Percentiles rank a stretch among this genome's conserved stretches.
Evolutionary conservation across 2,329 filamentous ascomycete species (phyloP).

Genomic region (Lachnellula occidentalis): DNA sequence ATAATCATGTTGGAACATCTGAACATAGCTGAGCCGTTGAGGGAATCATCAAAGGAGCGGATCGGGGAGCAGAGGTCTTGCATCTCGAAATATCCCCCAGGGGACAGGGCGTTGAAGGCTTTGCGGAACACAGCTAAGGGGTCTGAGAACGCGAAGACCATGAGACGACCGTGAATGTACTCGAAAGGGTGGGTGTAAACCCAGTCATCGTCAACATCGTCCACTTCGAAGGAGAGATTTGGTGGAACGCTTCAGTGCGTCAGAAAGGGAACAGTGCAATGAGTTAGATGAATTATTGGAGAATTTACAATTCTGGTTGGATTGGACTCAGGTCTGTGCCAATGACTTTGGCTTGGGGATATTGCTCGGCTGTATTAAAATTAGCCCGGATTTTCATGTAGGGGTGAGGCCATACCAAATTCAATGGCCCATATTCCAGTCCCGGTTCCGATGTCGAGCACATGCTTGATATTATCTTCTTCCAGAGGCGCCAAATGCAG

Average conservation of each 20-base stretch:
- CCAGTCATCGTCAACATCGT: constrained; percentile 34
- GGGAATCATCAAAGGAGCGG: constrained; percentile 7
- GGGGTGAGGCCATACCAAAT: constrained; percentile 6
- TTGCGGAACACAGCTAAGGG: constrained; percentile 36
- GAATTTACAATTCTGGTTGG: constrained; percentile 20
- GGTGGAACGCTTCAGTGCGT: constrained; percentile 46
- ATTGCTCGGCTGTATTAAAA: constrained; percentile 21
- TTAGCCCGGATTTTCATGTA: background rate
- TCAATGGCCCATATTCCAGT: constrained; percentile 39
- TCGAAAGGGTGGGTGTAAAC: constrained; percentile 43
- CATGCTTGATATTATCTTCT: constrained; percentile 20
- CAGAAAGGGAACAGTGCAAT: background rate
- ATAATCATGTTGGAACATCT: background rate
- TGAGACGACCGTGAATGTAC: constrained; percentile 50
- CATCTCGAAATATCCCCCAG: constrained; percentile 30
- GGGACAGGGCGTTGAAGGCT: constrained; percentile 12
- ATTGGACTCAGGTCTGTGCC: constrained; percentile 29
- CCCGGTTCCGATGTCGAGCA: constrained; percentile 38
- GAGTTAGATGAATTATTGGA: too few relatives aligned
- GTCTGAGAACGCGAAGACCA: constrained; percentile 50
- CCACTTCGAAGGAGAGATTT: constrained; percentile 66
- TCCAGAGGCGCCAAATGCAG: constrained; percentile 24
- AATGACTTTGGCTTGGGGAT: constrained; percentile 24
- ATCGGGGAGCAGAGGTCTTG: constrained; percentile 24
- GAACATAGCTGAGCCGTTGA: constrained; percentile 16